Base-by-base conservation (phyloP, 2,329 filamentous ascomycete species). In the Daldinia sp. region DNA sequence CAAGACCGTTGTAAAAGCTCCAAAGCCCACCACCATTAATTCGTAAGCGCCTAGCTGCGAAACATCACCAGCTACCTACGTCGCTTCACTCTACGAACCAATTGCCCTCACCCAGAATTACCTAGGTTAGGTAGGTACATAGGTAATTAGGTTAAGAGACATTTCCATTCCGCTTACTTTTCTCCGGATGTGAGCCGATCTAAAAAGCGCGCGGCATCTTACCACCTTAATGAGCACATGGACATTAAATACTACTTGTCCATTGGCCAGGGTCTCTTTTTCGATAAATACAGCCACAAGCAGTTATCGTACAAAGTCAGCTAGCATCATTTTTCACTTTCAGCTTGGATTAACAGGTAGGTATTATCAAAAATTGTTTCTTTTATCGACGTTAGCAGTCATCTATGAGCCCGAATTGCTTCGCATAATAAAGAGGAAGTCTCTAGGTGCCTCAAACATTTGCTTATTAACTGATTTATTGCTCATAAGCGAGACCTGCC, bases 191-290 rank as follows among this genome's bases (percentile, higher is more conserved):
- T n/a, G 18, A 37, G 30, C 6, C 7, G 7, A 26, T 15, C 6
- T 30, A 39, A 39, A 68, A 65, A 63, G 70, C 68, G 70, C 70
- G 70, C 70, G 68, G 70, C 57, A 71, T 53, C 46, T 4, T 51
- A 54, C 35, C 35, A 54, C 53, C 30, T 55, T 53, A 23, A 12
- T 23, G 42, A 60, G 26, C 48, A 67, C 60, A 57, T 46, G 46
- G 44, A 13, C 53, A 51, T 20, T n/a, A 15, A 42, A 65, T 58
- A 33, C 44, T 55, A 30, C 15, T 6, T 42, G 37, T 61, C 56
- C 10, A 72, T 68, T 70, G 70, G 70, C 28, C 60, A 20, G 5
- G 6, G 23, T 28, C 28, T 30, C 46, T 56, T 35, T 35, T 41
- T 39, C 23, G n/a, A 64, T 42, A 55, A 30, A 44, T 20, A 33